A percentile compares a stretch with the other conserved stretches of the same genome.
These are phyloP conservation scores for Platanthera zijinensis DNA, from an alignment of 106 monocot species.

Conservation along the genomic window DNA sequence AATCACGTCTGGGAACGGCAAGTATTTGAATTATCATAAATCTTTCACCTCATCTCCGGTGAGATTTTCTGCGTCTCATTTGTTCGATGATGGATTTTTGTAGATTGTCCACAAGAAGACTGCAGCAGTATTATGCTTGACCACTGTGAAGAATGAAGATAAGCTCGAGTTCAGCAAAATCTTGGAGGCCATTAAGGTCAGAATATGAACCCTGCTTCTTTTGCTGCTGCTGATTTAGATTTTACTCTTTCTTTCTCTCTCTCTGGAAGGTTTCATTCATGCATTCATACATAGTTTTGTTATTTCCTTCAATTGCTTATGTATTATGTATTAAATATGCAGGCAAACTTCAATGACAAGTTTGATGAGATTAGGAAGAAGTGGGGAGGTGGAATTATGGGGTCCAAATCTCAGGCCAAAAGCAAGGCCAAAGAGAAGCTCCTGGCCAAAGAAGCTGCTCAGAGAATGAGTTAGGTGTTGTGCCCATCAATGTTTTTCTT, in stretches of 20 bases:
- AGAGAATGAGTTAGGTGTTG: constrained; percentile 43
- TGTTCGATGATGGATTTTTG: not conserved
- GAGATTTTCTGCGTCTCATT: not conserved
- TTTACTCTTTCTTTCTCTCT: not conserved
- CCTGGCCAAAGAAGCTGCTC: constrained; percentile 66
- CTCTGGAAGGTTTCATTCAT: not conserved
- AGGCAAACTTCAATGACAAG: constrained; percentile 79
- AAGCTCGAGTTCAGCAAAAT: constrained; percentile 30
- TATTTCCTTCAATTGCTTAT: not conserved
- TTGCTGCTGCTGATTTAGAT: too few species aligned
- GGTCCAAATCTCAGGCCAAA: constrained; percentile 60
- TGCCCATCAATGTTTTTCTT: too few species aligned
- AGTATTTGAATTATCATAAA: not conserved
- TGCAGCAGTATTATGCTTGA: constrained; percentile 19
- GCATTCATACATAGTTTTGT: not conserved
- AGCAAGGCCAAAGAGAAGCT: constrained; percentile 60
- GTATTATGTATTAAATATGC: not conserved
- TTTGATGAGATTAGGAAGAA: constrained; percentile 67
- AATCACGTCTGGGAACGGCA: constrained; percentile 57
- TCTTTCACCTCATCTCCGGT: not conserved
- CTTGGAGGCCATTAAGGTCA: constrained; percentile 28
- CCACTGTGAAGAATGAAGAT: constrained; percentile 31
- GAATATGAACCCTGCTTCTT: not conserved
- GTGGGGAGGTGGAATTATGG: constrained; percentile 77
- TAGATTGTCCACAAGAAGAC: constrained; percentile 62